Percentiles rank a stretch among this genome's conserved stretches.
Evolutionary conservation across 768 basidiomycete genomes (phyloP).

Genomic region (Tulasnella sp.): DNA sequence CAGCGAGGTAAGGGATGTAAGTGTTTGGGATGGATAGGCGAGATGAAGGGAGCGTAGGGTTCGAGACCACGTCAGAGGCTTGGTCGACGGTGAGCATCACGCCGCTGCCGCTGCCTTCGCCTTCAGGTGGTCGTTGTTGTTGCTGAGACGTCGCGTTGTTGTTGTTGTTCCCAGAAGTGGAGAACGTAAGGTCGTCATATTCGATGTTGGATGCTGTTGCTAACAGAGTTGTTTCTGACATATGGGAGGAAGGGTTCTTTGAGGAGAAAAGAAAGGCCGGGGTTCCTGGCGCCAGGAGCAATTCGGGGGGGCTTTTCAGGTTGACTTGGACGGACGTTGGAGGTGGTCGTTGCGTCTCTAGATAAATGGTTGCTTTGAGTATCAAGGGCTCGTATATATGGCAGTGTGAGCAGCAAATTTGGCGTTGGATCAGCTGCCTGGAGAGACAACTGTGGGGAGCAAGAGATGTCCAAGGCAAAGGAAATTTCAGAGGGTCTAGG

Average conservation of each 20-base stretch:
- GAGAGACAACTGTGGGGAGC: too few relatives aligned
- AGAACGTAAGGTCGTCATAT: neutral
- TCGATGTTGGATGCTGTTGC: slow-evolving; percentile 5
- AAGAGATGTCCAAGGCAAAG: neutral
- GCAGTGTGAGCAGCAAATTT: too few relatives aligned
- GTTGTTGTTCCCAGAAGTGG: neutral
- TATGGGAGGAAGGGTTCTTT: neutral
- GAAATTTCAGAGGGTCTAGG: neutral
- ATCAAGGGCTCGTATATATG: too few relatives aligned
- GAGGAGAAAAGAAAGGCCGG: neutral
- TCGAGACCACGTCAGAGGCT: neutral
- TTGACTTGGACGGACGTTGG: neutral
- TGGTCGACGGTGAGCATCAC: neutral
- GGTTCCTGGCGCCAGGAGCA: neutral
- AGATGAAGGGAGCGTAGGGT: neutral
- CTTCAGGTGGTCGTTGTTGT: neutral
- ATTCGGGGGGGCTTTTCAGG: neutral
- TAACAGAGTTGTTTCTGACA: neutral
- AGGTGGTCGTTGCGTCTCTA: neutral
- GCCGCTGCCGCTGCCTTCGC: neutral
- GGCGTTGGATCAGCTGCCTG: too few relatives aligned
- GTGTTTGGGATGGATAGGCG: neutral
- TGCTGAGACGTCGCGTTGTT: neutral
- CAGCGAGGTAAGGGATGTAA: slow-evolving; percentile 2
- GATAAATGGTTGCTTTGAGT: too few relatives aligned